phyloP scores from a whole-genome alignment of 495 filamentous ascomycete genomes.

The Hyphodiscus hymeniophilus region DNA sequence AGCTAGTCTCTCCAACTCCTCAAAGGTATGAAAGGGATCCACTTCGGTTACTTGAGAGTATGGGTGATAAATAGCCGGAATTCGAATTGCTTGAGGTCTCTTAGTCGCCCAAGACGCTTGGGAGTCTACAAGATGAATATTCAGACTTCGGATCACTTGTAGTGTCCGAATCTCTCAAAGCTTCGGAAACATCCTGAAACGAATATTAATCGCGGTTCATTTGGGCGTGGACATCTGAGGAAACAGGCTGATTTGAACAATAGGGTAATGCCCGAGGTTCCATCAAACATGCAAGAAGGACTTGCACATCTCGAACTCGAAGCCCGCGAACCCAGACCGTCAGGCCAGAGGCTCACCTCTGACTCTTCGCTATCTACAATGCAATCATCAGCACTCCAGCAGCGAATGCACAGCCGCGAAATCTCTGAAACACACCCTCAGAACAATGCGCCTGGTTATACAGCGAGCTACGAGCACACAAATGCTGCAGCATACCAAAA shows the following conservation, averaged over 20 bases:
- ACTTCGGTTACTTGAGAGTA: too few species aligned
- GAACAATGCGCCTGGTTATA: constrained; percentile 19
- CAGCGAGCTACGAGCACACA: constrained; percentile 30
- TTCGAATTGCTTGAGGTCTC: too few species aligned
- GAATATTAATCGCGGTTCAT: too few species aligned
- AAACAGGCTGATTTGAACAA: constrained; percentile 14
- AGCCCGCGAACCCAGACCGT: constrained; percentile 29
- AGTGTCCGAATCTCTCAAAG: too few species aligned
- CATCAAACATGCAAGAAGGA: constrained; percentile 80
- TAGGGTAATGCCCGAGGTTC: constrained; percentile 53
- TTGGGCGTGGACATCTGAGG: not conserved
- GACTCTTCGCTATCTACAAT: constrained; percentile 22
- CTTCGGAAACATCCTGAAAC: too few species aligned
- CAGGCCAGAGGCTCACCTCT: constrained; percentile 16
- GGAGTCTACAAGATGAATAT: too few species aligned
- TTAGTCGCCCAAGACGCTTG: too few species aligned
- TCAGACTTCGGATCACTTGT: too few species aligned
- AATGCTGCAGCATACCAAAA: constrained; percentile 32
- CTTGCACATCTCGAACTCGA: constrained; percentile 83
- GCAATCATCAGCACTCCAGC: not conserved
- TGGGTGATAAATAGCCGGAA: too few species aligned
- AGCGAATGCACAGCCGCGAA: not conserved
- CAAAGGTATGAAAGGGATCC: constrained; percentile 60
- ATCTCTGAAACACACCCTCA: constrained; percentile 20
- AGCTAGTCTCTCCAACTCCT: constrained; percentile 73